These are phyloP conservation scores for Metroxylon sagu DNA, from an alignment of 176 grass and related monocot species.

Conservation along the genomic window DNA sequence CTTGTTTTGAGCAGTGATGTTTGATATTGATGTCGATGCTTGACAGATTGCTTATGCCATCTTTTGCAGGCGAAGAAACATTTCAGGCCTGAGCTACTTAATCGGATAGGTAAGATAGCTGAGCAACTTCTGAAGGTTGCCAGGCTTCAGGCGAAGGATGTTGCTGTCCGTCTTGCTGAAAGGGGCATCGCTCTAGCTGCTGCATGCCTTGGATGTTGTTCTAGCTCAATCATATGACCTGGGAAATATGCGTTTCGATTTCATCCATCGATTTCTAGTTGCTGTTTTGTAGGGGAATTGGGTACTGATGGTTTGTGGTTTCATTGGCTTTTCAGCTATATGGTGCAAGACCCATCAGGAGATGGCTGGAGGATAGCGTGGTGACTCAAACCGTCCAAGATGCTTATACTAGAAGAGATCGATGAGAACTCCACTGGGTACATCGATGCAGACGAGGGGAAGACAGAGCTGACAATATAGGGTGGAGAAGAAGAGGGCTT, in stretches of 20 bases:
- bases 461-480: constrained; percentile 49
- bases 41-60: not conserved
- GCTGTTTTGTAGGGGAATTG: not conserved
- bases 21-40: not conserved
- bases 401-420: constrained; percentile 85
- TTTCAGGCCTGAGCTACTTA: constrained; percentile 86
- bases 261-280: too few relatives aligned
- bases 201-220: constrained; percentile 65
- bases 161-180: constrained; percentile 78
- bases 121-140: constrained; percentile 86
- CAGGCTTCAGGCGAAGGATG: constrained; percentile 88
- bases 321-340: constrained; percentile 30
- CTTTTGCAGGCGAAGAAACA: constrained; percentile 67
- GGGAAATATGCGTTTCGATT: constrained; percentile 25
- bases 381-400: constrained; percentile 77
- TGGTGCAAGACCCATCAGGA: constrained; percentile 62
- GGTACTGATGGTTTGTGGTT: not conserved
- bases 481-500: constrained; percentile 54
- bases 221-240: constrained; percentile 74
- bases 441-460: constrained; percentile 40
- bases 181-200: constrained; percentile 72
- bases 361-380: constrained; percentile 82
- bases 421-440: constrained; percentile 73
- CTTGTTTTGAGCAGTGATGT: not conserved
- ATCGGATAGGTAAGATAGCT: constrained; percentile 80